Evolutionary conservation across 1,139 yeast species (phyloP), one percentile per base, ranked within the genome.

Genomic region (Neolecta irregularis): DNA sequence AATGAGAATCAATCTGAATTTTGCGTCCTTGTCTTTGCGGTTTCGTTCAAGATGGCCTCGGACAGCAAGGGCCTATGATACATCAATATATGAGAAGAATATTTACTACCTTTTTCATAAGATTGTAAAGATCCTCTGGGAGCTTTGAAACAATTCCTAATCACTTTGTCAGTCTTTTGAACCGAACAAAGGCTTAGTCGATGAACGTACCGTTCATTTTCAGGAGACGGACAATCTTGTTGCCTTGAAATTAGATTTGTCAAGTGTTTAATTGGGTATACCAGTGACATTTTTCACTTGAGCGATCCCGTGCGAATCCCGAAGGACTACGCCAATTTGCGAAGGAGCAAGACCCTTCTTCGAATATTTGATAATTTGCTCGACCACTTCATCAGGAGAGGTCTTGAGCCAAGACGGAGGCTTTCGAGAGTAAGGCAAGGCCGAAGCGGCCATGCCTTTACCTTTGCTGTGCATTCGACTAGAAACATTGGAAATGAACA

Each of bases 11-110:
- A 88, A 81, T 78, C 99, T 83, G 93, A 91, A 88, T 73, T 88
- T 88, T 57, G 98, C 88, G 72, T 88, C 98, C 77, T 88, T 85
- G 72, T 88, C 99, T 76, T 88, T 91, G 79, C 99, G 83, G 95
- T 88, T 88, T 72, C 92, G 81, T 73, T 91, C 99, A 65, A 88
- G 79, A 72, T 88, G 99, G 80, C 91, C 91, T 81, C 99, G 85
- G 67, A 91, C 94, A 54, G 95, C 62, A 60, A 88, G 96, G 65
- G 99, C 99, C 44, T 39, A 20, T 33, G 15, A 18, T 18, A 11
- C 13, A 34, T 9, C 5, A 24, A 18, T 23, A 24, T 18, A 8
- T 15, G 12, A 5, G 7, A 23, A 4, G 15, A 22, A 16, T 23
- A 38, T 13, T 4, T 34, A 36, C 17, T 12, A 39, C 42, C 77